Evolutionary conservation across 139 green algal species (phyloP).

Genomic region (Coelastrella sp.): DNA sequence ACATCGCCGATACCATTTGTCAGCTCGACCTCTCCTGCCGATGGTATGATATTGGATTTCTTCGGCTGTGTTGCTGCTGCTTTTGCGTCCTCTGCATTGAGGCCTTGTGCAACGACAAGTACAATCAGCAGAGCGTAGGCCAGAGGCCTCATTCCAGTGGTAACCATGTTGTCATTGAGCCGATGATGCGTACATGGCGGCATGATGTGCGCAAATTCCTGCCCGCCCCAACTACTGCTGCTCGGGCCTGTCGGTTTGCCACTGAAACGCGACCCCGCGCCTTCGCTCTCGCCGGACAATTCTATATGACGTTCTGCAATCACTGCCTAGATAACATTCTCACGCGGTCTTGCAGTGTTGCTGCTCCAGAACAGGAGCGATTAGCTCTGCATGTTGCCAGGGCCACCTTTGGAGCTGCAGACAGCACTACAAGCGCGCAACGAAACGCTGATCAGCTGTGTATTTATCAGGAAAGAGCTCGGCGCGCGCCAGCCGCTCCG

Average conservation of each 20-base stretch:
- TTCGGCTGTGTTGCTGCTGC: slow-evolving; percentile 36
- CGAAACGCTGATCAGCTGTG: too few relatives aligned
- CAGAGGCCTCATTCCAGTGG: neutral
- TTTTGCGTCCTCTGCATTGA: slow-evolving; percentile 4
- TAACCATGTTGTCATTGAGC: slow-evolving; percentile 1
- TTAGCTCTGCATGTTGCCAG: too few relatives aligned
- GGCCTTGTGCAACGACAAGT: slow-evolving; percentile 10
- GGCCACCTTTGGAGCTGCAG: too few relatives aligned
- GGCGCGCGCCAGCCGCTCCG: too few relatives aligned
- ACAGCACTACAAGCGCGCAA: too few relatives aligned
- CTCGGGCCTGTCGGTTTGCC: neutral
- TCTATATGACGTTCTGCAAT: too few relatives aligned
- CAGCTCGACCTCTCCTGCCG: slow-evolving; percentile 53
- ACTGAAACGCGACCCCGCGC: neutral
- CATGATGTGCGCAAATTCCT: neutral
- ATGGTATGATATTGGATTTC: slow-evolving; percentile 58
- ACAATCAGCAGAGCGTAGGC: slow-evolving; percentile 2
- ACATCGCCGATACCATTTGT: slow-evolving; percentile 60
- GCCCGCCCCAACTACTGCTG: neutral
- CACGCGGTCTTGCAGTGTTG: too few relatives aligned
- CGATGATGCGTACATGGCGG: neutral
- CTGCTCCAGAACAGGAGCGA: too few relatives aligned
- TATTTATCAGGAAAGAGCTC: too few relatives aligned
- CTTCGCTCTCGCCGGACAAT: neutral
- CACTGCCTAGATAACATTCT: too few relatives aligned